A percentile compares a stretch with the other conserved stretches of the same genome.
These are phyloP conservation scores for Mortierella sp. DNA, from an alignment of 371 early-diverging fungal species.

Conservation along the genomic window DNA sequence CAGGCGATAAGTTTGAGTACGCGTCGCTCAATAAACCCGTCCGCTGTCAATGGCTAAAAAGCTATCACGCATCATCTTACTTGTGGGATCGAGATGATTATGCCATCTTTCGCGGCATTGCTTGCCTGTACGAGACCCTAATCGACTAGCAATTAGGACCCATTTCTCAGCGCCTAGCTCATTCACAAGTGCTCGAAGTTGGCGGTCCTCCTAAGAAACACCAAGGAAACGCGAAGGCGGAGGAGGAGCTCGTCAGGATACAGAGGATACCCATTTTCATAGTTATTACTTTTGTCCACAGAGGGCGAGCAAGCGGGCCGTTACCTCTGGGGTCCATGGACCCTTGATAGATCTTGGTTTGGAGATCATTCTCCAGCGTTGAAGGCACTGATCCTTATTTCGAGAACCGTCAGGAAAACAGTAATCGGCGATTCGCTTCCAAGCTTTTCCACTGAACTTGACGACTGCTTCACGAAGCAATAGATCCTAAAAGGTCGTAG, in stretches of 20 bases:
- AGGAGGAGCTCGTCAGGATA: not conserved
- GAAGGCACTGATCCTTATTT: constrained; percentile 46
- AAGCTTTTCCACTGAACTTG: constrained; percentile 51
- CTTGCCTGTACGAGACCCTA: constrained; percentile 54
- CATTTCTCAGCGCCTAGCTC: constrained; percentile 56
- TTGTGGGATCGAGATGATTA: constrained; percentile 54
- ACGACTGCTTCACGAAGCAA: constrained; percentile 38
- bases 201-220: constrained; percentile 44
- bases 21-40: not conserved
- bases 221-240: no score
- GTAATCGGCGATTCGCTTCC: constrained; percentile 47
- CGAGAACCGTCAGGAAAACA: constrained; percentile 48
- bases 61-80: no score
- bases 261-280: no score
- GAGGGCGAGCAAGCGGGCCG: not conserved
- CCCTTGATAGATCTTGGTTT: constrained; percentile 55
- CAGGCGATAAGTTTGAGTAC: no score
- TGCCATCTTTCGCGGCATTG: constrained; percentile 57
- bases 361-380: constrained; percentile 53
- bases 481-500: constrained; percentile 14
- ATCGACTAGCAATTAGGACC: constrained; percentile 53
- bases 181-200: constrained; percentile 37
- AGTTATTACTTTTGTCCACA: no score
- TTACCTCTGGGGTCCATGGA: constrained; percentile 56
- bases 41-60: no score